Evolutionary conservation across 768 basidiomycete genomes (phyloP).

Genomic region (Mycena rosella): DNA sequence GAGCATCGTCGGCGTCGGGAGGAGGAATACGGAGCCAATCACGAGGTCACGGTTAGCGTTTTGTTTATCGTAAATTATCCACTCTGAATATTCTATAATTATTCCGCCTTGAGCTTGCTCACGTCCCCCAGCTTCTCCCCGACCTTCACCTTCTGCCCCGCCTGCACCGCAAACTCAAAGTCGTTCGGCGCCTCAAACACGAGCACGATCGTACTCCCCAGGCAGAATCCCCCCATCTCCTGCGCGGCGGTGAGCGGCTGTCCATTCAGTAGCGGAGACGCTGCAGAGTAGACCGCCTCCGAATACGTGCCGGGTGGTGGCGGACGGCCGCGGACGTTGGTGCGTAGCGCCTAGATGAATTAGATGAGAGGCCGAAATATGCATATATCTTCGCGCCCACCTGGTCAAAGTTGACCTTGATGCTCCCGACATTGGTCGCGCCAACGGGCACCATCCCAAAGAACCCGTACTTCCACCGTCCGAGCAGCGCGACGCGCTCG

Average conservation of each 20-base stretch:
- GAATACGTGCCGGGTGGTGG: conserved; percentile 89
- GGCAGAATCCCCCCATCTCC: conserved; percentile 97
- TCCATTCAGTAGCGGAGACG: conserved; percentile 85
- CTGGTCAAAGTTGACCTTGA: conserved; percentile 95
- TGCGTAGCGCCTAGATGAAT: conserved; percentile 78
- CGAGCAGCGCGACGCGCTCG: conserved; percentile 95
- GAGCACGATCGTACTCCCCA: conserved; percentile 96
- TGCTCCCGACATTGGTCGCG: conserved; percentile 97
- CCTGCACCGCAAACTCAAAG: conserved; percentile 82
- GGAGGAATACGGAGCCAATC: too few relatives aligned
- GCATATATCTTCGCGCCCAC: too few relatives aligned
- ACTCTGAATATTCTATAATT: too few relatives aligned
- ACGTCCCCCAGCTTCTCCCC: conserved; percentile 85
- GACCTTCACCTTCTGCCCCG: conserved; percentile 89
- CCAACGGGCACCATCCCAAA: conserved; percentile 98
- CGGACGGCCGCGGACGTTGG: conserved; percentile 82
- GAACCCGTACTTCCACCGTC: conserved; percentile 95
- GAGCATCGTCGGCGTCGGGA: conserved; percentile 22
- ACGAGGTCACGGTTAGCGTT: too few relatives aligned
- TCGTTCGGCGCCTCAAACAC: conserved; percentile 94
- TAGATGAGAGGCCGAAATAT: too few relatives aligned
- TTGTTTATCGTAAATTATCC: too few relatives aligned
- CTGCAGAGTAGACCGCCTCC: conserved; percentile 92
- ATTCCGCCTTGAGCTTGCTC: conserved; percentile 49
- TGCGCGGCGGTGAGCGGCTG: conserved; percentile 90